Evolutionary conservation across 768 basidiomycete genomes (phyloP), one percentile per base, ranked within the genome.

Genomic region (Russula sp.): DNA sequence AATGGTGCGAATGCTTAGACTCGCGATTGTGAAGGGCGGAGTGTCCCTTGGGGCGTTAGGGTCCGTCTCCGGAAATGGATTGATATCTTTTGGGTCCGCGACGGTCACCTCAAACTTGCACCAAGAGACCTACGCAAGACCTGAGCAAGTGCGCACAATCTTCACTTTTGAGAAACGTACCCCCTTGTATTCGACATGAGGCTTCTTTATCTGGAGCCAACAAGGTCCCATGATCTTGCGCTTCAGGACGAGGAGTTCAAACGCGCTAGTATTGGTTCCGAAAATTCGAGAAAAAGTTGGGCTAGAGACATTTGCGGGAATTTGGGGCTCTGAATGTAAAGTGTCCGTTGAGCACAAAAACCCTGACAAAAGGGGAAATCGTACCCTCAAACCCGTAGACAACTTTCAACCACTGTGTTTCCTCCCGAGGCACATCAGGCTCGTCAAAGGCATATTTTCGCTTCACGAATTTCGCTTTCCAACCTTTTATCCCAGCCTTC

Each of bases 211-310:
- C 59, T 87, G 81, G 48, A 99, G 77, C 97, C 97, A 99, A 71
- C 97, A 98, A 0, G 97, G 95, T 0, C 97, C 97, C 94, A 98
- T 98, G 60, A 98, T 97, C 75, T 95, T 97, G 36, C 94, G 85
- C 73, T 98, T 98, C 49, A 98, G 68, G 2, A 94, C 95, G 20
- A 99, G 82, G 10, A 93, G 76, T 71, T 98, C 97, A 67, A 99
- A 99, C 0, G 96, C 88, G 56, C 77, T 91, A 6, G 94, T 96
- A 66, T 85, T 94, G 3, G 95, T 89, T 13, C 97, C 97, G 67
- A 98, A 89, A 11, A 98, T 86, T 59, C 83, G 84, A 38, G 84
- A 79, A 70, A 98, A 95, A 54, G 90, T 95, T 9, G 90, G 85
- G 50, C 90, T 93, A 43, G 82, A 83, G 4, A 87, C 82, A 38